Evolutionary conservation across 306 rosid genomes (phyloP), one percentile per base, ranked within the genome.

Genomic region (Acacia acuminata): DNA sequence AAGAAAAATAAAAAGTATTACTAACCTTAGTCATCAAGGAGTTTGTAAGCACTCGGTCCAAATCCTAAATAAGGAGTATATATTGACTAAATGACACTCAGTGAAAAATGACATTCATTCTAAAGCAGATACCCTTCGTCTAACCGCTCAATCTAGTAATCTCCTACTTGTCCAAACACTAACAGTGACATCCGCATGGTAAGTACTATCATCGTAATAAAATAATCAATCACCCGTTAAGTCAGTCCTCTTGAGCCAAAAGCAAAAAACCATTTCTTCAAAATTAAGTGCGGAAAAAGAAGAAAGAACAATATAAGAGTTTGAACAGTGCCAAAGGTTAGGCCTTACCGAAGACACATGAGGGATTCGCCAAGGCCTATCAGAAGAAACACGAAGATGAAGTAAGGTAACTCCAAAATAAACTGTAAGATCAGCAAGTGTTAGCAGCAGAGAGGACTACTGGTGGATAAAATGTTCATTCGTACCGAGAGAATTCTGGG

Each of bases 281-380:
- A 11, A 22, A 69, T 20, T 40, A 45, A 8, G 10, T 45, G 25
- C 2, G 4, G 9, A 45, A 44, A 22, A 7, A 58, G 15, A 45
- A 22, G 34, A 45, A 22, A 25, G 58, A 45, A 24, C 5, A 6
- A 15, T 19, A 47, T 2, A 25, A 64, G 67, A 61, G 67, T 25
- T 25, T 2, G 36, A 32, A 65, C 40, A 69, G 60, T 5, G 40
- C 47, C 1, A 24, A 82, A 71, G 30, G 47, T 43, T 40, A 84
- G 82, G 51, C 68, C 92, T 84, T 85, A 96, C 99, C 88, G 97
- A 89, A 82, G 98, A 92, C 85, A 93, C 93, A 16, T 82, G 87
- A 74, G 93, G 87, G 81, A 92, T 77, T 71, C 96, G 86, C 98
- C 98, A 93, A 0, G 99, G 92, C 88, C 99, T 95, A 86, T 81